Conservation (phyloP, 2,329 filamentous ascomycete species). For the Didymella glomerata region DNA sequence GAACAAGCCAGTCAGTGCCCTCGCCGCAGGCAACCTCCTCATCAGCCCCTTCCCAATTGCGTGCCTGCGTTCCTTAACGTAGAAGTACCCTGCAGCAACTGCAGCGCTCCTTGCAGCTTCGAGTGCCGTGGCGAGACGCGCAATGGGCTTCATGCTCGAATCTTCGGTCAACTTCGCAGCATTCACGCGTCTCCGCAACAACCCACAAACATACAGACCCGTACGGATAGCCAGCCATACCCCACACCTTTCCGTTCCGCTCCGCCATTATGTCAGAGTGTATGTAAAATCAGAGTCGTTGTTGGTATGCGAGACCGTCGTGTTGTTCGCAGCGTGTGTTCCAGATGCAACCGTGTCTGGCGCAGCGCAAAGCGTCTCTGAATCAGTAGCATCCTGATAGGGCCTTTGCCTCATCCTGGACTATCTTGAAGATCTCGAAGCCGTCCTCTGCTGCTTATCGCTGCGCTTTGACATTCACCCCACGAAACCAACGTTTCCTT, state of each 20-base stretch:
- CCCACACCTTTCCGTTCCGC: slow-evolving; percentile 28
- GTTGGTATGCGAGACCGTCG: slow-evolving; percentile 1
- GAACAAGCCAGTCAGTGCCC: slow-evolving; percentile 17
- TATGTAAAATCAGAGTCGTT: slow-evolving; percentile 13
- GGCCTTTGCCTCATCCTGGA: slow-evolving; percentile 17
- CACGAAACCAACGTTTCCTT: slow-evolving; percentile 25
- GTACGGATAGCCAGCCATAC: slow-evolving; percentile 22
- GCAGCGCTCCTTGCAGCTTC: slow-evolving; percentile 28
- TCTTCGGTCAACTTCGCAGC: slow-evolving; percentile 3
- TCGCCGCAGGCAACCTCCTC: slow-evolving; percentile 23
- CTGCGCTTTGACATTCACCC: slow-evolving; percentile 30
- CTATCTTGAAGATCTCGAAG: slow-evolving; percentile 17
- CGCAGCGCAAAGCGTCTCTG: slow-evolving; percentile 12
- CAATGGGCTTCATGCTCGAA: neutral
- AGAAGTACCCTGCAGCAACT: slow-evolving; percentile 25
- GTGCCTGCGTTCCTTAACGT: slow-evolving; percentile 20
- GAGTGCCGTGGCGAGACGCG: slow-evolving; percentile 2
- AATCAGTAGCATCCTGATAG: slow-evolving; percentile 16
- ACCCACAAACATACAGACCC: slow-evolving; percentile 18
- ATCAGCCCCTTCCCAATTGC: slow-evolving; percentile 24
- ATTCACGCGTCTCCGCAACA: slow-evolving; percentile 26
- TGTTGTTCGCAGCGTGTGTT: slow-evolving; percentile 7
- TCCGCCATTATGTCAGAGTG: slow-evolving; percentile 34
- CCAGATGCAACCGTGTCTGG: slow-evolving; percentile 17
- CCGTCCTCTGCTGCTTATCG: slow-evolving; percentile 32